phyloP scores from a whole-genome alignment of 1,284 basidiomycete genomes.

The Cystobasidium slooffiae region DNA sequence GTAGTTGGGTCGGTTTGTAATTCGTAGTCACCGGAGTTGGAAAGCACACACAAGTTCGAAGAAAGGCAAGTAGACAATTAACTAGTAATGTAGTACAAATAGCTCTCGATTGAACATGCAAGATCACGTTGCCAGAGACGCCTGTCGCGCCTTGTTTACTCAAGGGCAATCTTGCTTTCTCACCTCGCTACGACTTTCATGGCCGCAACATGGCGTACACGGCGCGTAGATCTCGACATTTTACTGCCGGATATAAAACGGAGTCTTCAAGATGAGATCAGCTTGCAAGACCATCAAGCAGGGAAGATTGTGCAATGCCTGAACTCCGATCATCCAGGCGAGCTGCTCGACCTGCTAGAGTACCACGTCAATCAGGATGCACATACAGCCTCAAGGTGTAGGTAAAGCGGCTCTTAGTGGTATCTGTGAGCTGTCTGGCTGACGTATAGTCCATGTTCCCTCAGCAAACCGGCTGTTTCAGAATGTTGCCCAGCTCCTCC shows the following conservation, averaged over 20 bases:
- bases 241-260: not conserved
- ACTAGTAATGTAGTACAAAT: no score
- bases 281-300: not conserved
- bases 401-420: not conserved
- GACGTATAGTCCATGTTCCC: not conserved
- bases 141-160: no score
- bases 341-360: slow-evolving; percentile 25
- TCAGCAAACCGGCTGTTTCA: slow-evolving; percentile 22
- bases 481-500: slow-evolving; percentile 10
- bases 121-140: no score
- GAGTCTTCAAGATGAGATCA: not conserved
- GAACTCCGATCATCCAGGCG: slow-evolving; percentile 26
- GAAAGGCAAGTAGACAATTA: no score
- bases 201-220: slow-evolving; percentile 19
- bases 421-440: not conserved
- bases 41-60: not conserved
- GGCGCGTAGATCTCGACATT: not conserved
- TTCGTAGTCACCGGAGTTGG: not conserved
- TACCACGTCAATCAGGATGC: slow-evolving; percentile 22
- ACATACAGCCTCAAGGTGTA: not conserved
- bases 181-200: not conserved
- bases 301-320: slow-evolving; percentile 3
- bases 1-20: slow-evolving; percentile 86
- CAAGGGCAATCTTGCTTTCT: not conserved
- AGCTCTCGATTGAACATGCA: no score